Evolutionary conservation across 1,284 basidiomycete genomes (phyloP).

Genomic region (Ustilago vetiveriae): DNA sequence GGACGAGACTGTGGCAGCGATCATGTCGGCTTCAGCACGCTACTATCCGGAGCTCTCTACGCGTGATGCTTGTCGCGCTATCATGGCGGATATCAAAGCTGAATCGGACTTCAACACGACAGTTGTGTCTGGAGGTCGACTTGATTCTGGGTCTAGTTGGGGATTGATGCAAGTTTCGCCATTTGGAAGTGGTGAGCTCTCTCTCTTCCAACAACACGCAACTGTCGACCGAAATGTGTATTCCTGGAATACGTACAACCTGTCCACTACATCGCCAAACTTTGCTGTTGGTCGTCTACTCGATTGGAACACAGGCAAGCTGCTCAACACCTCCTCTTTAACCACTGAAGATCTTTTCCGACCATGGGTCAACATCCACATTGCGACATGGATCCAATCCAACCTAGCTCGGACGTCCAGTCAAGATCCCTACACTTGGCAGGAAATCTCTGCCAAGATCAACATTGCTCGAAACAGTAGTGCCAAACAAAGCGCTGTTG

Average conservation of each 20-base stretch:
- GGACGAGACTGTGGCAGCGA: conserved; percentile 60
- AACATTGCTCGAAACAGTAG: conserved; percentile 15
- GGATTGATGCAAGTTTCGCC: conserved; percentile 63
- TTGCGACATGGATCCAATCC: conserved; percentile 63
- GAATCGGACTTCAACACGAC: conserved; percentile 58
- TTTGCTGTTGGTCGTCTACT: conserved; percentile 42
- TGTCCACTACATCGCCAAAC: conserved; percentile 12
- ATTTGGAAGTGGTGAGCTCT: conserved; percentile 45
- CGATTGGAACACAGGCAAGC: conserved; percentile 55
- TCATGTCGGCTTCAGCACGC: conserved; percentile 58
- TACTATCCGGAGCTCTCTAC: conserved; percentile 64
- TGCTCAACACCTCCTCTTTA: conserved; percentile 33
- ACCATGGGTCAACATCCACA: conserved; percentile 65
- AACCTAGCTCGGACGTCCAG: conserved; percentile 57
- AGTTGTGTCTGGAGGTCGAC: conserved; percentile 44
- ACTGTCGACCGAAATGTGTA: conserved; percentile 41
- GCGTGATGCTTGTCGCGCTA: conserved; percentile 45
- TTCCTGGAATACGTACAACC: conserved; percentile 47
- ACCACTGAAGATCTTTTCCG: conserved; percentile 52
- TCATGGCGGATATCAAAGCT: conserved; percentile 64
- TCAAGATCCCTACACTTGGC: conserved; percentile 60
- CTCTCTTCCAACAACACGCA: conserved; percentile 52
- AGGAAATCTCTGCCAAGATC: conserved; percentile 23
- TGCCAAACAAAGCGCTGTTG: not conserved
- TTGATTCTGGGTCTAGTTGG: conserved; percentile 57